phyloP scores from a whole-genome alignment of 2,329 filamentous ascomycete species.

The Sphaceloma murrayae region DNA sequence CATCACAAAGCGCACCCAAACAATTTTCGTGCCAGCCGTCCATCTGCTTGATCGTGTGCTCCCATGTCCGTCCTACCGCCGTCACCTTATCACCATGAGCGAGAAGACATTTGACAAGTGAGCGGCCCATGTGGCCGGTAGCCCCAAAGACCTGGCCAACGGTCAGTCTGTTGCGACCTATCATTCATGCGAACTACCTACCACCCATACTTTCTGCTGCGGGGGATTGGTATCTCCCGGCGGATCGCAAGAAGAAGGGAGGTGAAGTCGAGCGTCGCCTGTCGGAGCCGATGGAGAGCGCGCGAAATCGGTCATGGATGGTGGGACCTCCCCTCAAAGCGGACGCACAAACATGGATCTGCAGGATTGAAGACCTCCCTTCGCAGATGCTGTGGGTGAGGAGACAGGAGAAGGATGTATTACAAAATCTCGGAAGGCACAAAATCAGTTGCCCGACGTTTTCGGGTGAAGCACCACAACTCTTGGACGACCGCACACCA shows the following conservation, averaged over 20 bases:
- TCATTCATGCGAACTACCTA: constrained; percentile 37
- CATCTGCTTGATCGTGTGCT: constrained; percentile 66
- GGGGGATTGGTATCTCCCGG: constrained; percentile 60
- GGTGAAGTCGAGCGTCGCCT: constrained; percentile 39
- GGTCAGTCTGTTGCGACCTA: constrained; percentile 9
- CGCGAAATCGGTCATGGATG: constrained; percentile 19
- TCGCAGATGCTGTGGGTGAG: too few species aligned
- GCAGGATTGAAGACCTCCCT: too few species aligned
- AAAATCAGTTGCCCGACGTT: too few species aligned
- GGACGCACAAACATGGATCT: background rate
- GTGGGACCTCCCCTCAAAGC: background rate
- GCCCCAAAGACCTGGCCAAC: constrained; percentile 72
- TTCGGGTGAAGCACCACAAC: too few species aligned
- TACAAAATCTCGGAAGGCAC: too few species aligned
- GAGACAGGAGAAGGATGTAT: too few species aligned
- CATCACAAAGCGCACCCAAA: constrained; percentile 78
- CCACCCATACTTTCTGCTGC: constrained; percentile 79
- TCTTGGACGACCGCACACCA: too few species aligned
- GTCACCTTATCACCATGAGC: constrained; percentile 73
- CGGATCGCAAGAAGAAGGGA: constrained; percentile 80
- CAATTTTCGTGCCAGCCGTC: constrained; percentile 60
- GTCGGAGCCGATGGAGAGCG: constrained; percentile 17
- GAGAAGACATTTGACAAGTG: constrained; percentile 73
- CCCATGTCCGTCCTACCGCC: constrained; percentile 73
- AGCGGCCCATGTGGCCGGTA: constrained; percentile 93